Evolutionary conservation across 2,329 filamentous ascomycete genomes (phyloP).

Genomic region (Fusarium domesticum): DNA sequence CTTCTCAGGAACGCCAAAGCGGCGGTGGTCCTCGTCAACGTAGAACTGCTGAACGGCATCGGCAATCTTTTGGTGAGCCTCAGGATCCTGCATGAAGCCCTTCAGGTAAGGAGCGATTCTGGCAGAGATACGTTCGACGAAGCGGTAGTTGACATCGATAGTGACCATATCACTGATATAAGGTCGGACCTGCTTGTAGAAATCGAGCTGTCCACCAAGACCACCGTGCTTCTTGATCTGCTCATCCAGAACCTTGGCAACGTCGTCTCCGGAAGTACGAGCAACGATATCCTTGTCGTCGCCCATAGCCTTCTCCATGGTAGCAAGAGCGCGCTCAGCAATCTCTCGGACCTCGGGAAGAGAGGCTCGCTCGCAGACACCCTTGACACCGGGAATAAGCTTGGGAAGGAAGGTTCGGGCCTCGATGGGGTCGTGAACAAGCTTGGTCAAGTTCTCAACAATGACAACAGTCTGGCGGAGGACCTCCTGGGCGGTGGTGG

Average conservation of each 20-base stretch:
- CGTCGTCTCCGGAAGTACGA: conserved; percentile 68
- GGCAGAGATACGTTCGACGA: conserved; percentile 66
- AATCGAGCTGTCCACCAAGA: conserved; percentile 55
- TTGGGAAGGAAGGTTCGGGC: conserved; percentile 93
- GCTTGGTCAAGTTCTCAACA: conserved; percentile 95
- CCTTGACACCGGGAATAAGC: conserved; percentile 88
- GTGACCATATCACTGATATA: conserved; percentile 84
- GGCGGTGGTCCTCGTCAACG: conserved; percentile 80
- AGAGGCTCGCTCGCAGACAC: conserved; percentile 81
- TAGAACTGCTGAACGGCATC: conserved; percentile 75
- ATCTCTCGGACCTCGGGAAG: conserved; percentile 93
- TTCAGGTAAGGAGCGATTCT: conserved; percentile 74
- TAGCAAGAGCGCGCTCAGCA: conserved; percentile 73
- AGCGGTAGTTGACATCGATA: conserved; percentile 82
- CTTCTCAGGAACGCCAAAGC: conserved; percentile 78
- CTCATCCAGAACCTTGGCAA: conserved; percentile 69
- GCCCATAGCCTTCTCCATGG: conserved; percentile 92
- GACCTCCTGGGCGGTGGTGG: conserved; percentile 87
- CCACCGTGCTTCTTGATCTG: conserved; percentile 70
- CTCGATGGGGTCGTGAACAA: conserved; percentile 93
- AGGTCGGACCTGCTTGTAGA: conserved; percentile 64
- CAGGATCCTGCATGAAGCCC: conserved; percentile 61
- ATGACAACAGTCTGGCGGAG: conserved; percentile 94
- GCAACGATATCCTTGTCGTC: conserved; percentile 64
- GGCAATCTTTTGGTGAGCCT: conserved; percentile 61